These are phyloP conservation scores for Neurospora sp. DNA, from an alignment of 2,329 filamentous ascomycete genomes.

Conservation along the genomic window DNA sequence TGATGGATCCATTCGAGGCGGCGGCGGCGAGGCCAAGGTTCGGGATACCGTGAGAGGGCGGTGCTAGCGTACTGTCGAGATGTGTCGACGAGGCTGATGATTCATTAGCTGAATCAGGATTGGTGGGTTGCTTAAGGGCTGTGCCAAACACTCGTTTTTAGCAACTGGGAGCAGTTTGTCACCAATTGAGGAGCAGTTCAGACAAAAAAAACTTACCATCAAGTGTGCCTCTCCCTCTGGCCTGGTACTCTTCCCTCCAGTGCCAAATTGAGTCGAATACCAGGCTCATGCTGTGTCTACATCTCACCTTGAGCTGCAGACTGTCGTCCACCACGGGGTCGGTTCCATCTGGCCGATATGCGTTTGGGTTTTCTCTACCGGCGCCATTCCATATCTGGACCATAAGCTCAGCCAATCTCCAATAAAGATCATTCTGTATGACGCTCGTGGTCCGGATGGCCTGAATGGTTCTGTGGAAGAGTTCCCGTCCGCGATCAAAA, in stretches of 20 bases:
- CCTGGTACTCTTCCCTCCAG: constrained; percentile 72
- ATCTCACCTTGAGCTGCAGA: constrained; percentile 71
- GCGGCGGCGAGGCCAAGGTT: constrained; percentile 34
- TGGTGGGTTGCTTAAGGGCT: constrained; percentile 77
- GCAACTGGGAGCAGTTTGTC: constrained; percentile 21
- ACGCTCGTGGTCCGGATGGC: constrained; percentile 65
- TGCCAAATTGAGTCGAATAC: constrained; percentile 80
- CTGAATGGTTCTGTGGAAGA: constrained; percentile 62
- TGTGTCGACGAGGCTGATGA: constrained; percentile 60
- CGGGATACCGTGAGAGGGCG: constrained; percentile 36
- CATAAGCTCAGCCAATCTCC: constrained; percentile 73
- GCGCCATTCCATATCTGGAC: constrained; percentile 76
- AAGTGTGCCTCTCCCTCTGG: constrained; percentile 57
- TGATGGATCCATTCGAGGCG: constrained; percentile 39
- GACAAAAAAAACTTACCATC: constrained; percentile 48
- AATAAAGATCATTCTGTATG: constrained; percentile 67
- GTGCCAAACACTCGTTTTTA: constrained; percentile 26
- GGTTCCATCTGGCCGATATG: constrained; percentile 39
- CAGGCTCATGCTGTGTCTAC: constrained; percentile 74
- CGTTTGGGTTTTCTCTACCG: constrained; percentile 38
- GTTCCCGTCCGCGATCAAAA: constrained; percentile 52
- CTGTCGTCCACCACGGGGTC: constrained; percentile 57
- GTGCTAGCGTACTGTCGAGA: constrained; percentile 49
- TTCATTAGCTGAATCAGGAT: constrained; percentile 68
- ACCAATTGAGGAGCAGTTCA: constrained; percentile 8